phyloP scores from a whole-genome alignment of 257 asterid species.

The Cruciata laevipes region DNA sequence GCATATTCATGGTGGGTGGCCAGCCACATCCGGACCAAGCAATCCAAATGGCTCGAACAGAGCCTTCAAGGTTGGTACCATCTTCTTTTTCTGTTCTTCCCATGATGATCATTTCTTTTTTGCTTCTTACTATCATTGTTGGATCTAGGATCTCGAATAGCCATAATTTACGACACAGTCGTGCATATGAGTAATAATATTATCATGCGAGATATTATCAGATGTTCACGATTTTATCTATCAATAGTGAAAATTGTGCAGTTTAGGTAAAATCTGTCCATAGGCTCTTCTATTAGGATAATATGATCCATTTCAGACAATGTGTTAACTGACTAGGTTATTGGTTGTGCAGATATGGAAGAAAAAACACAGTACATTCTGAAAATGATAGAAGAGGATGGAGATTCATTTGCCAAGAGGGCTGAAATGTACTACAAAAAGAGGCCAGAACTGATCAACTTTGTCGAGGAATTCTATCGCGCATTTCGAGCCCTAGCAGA shows the following conservation, averaged over 20 bases:
- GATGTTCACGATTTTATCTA: too few relatives aligned
- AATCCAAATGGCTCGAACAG: conserved; percentile 43
- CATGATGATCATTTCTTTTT: background rate
- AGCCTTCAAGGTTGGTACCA: conserved; percentile 26
- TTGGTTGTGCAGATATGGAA: conserved; percentile 61
- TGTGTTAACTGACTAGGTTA: background rate
- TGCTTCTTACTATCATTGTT: background rate
- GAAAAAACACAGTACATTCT: conserved; percentile 69
- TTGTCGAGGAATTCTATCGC: conserved; percentile 71
- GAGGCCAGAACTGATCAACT: conserved; percentile 70
- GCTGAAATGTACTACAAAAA: conserved; percentile 94
- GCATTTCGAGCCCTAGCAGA: conserved; percentile 73
- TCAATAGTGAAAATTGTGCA: background rate
- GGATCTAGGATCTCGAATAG: background rate
- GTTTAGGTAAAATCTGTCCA: too few relatives aligned
- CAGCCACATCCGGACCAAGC: conserved; percentile 41
- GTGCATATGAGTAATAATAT: too few relatives aligned
- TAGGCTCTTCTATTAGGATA: too few relatives aligned
- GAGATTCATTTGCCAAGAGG: conserved; percentile 81
- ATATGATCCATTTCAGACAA: background rate
- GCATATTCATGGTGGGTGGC: conserved; percentile 50
- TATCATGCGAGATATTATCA: background rate
- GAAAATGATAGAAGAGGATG: conserved; percentile 68
- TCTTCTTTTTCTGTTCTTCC: background rate
- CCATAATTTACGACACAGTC: too few relatives aligned